These are phyloP conservation scores for Pyrenophora teres DNA, from an alignment of 2,329 filamentous ascomycete species.

Conservation along the genomic window DNA sequence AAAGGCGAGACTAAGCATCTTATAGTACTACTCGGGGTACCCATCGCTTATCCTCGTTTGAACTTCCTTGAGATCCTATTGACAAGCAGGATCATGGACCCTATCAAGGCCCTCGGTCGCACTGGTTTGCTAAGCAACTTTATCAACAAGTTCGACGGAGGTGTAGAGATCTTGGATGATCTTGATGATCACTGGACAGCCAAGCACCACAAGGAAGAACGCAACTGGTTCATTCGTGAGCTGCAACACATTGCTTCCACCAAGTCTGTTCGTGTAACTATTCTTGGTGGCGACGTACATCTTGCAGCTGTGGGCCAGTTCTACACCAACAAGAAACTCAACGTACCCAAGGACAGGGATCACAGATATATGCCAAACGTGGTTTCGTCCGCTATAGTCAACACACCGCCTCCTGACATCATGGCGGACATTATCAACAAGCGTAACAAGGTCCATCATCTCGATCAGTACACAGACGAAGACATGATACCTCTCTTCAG, in stretches of 20 bases:
- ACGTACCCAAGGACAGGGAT: slow-evolving; percentile 82
- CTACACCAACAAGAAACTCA: slow-evolving; percentile 80
- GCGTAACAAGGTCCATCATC: slow-evolving; percentile 75
- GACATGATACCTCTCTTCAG: slow-evolving; percentile 94
- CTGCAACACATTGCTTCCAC: slow-evolving; percentile 91
- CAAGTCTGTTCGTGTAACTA: slow-evolving; percentile 88
- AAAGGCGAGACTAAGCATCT: slow-evolving; percentile 88
- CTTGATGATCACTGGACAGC: slow-evolving; percentile 98
- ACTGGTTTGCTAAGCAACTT: slow-evolving; percentile 78
- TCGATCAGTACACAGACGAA: slow-evolving; percentile 79
- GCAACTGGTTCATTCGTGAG: slow-evolving; percentile 84
- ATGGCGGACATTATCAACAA: slow-evolving; percentile 92
- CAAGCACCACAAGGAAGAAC: slow-evolving; percentile 89
- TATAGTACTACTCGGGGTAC: slow-evolving; percentile 81
- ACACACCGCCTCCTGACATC: slow-evolving; percentile 83
- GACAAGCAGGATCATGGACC: slow-evolving; percentile 84
- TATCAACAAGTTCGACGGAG: slow-evolving; percentile 87
- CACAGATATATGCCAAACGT: slow-evolving; percentile 97
- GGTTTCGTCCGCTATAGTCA: slow-evolving; percentile 91
- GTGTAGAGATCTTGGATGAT: slow-evolving; percentile 88
- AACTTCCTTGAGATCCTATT: slow-evolving; percentile 69
- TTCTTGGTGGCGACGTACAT: slow-evolving; percentile 93
- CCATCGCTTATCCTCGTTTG: slow-evolving; percentile 54
- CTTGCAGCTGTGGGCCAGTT: slow-evolving; percentile 92
- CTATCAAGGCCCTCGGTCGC: slow-evolving; percentile 84